Base-by-base conservation (phyloP, 2,329 filamentous ascomycete species). In the Ilyonectria robusta region DNA sequence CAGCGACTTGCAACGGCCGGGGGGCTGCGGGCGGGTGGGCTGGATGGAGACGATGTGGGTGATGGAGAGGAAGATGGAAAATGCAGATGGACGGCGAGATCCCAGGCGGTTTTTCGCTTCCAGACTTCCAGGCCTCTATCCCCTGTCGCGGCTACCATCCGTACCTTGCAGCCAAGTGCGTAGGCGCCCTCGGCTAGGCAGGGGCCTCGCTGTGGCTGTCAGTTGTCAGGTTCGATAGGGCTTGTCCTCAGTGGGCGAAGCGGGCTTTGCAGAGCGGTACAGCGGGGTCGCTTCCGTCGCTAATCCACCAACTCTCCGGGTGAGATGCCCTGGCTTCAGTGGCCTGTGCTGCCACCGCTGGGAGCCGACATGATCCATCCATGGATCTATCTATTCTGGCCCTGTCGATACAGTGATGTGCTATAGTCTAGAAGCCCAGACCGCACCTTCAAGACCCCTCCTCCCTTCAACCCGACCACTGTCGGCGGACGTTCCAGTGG, bases 1-100 rank as follows among this genome's bases (percentile, higher is more conserved):
- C 44, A 54, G 61, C 50, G 46, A 47, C 21, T 35, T 61, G 50
- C 55, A 57, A 59, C 26, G 58, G 31, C 42, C 53, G 40, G 33
- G 60, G 42, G 37, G n/a, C 17, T 50, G 47, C 47, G 46, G 21
- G 44, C 10, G 42, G 40, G 37, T 21, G 40, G 40, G 37, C 21
- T 21, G 21, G 21, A 21, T 21, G 21, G 21, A 21, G 50, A 40
- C n/a, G 50, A 29, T 21, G 17, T 31, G 51, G 59, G 26, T 31
- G 42, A 50, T 31, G 54, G 42, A 50, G 11, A 4, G 44, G 11
- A 33, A 13, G 19, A 51, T 42, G 17, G 15, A 21, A 21, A 46
- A 51, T 51, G 26, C 17, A 47, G 33, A 47, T 59, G 44, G 37
- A 33, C 42, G 17, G 17, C 56, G 17, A 40, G 37, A 15, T 15